Base-by-base conservation (phyloP, 2,329 filamentous ascomycete species). In the Blumeriella jaapii region DNA sequence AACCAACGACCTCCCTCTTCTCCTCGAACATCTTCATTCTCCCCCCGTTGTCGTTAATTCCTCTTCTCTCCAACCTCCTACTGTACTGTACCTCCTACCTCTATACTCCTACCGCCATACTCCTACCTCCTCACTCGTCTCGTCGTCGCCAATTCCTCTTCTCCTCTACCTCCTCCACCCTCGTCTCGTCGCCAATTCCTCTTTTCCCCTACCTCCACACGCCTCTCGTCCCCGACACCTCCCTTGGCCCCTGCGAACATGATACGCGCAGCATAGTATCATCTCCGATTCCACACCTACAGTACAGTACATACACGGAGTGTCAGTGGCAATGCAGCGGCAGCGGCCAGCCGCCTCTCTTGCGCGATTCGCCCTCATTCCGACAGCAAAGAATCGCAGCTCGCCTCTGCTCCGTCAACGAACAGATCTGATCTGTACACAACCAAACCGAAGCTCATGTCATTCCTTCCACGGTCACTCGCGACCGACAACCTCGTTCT, bases 311-410 rank as follows among this genome's bases (percentile, higher is more conserved):
- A n/a, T n/a, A n/a, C n/a, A n/a, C n/a, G n/a, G 7, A 24, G 7
- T 10, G 12, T 24, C 22, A 24, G 31, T 40, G 30, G 31, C 38
- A 37, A 51, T 51, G 50, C 42, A 51, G 20, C 31, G 38, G 34
- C 50, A 43, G 34, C 42, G 38, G 24, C 40, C 45, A 19, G 31
- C 40, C n/a, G 26, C 34, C 41, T 43, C 35, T 33, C 26, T 48
- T 36, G 33, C 40, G 39, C 48, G 45, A 15, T 34, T 41, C 23
- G 36, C 42, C 15, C 7, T 22, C 15, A 22, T 30, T 19, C 29
- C 34, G 16, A 34, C 29, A 28, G 11, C 30, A 27, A 7, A 34
- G 34, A 40, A 27, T 32, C 26, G 23, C 27, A 40, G 19, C 34
- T 29, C n/a, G 30, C 15, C 10, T 3, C 14, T 30, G n/a, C 11